phyloP scores from a whole-genome alignment of 441 rosid species.

The Hypseocharis bilobata region DNA sequence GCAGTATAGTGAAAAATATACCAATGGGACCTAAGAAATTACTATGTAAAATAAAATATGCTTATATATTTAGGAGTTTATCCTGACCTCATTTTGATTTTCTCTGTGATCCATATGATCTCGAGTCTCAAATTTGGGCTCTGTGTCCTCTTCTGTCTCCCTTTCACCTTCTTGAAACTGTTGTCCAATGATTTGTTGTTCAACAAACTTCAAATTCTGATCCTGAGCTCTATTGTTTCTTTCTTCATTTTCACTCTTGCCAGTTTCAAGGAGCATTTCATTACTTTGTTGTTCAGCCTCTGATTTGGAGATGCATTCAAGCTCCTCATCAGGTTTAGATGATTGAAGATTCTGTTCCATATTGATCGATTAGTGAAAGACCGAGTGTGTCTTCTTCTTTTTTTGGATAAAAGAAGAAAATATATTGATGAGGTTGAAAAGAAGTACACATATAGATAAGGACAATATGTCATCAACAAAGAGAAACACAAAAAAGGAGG shows the following conservation, averaged over 20 bases:
- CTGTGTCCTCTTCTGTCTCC: conserved; percentile 25
- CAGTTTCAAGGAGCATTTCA: conserved; percentile 17
- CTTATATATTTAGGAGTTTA: not conserved
- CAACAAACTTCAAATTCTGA: conserved; percentile 18
- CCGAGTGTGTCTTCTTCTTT: not conserved
- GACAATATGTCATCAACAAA: too few relatives aligned
- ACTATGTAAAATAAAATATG: not conserved
- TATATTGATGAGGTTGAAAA: too few relatives aligned
- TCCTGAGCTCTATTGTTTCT: conserved; percentile 11
- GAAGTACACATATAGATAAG: too few relatives aligned
- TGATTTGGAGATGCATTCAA: conserved; percentile 19
- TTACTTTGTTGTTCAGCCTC: conserved; percentile 23
- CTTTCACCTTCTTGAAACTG: conserved; percentile 17
- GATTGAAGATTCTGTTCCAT: conserved; percentile 28
- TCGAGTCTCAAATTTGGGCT: conserved; percentile 20
- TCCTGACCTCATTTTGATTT: conserved; percentile 39
- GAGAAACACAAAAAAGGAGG: too few relatives aligned
- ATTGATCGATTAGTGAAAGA: conserved; percentile 21
- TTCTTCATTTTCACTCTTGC: conserved; percentile 22
- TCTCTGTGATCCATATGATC: conserved; percentile 24
- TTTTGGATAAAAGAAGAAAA: too few relatives aligned
- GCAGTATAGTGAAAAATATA: not conserved
- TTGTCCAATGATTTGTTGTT: conserved; percentile 19
- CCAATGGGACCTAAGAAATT: conserved; percentile 7
- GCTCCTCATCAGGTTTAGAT: conserved; percentile 20